These are phyloP conservation scores for Colletotrichum phormii DNA, from an alignment of 2,329 filamentous ascomycete species.

Conservation along the genomic window DNA sequence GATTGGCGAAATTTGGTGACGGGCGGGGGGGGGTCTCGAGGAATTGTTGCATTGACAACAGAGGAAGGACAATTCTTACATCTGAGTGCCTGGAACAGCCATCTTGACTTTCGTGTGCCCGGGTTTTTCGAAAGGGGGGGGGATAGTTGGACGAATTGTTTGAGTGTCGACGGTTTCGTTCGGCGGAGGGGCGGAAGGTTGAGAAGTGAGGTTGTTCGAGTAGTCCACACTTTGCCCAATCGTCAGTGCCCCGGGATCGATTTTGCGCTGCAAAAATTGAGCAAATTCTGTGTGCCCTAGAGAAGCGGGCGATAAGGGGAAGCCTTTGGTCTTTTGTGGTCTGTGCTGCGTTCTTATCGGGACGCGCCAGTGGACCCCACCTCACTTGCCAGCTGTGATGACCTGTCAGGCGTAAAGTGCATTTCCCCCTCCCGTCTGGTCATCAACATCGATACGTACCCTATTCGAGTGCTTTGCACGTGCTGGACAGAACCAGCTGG, in stretches of 20 bases:
- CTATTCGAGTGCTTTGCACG: background rate
- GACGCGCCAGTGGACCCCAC: background rate
- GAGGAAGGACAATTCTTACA: slow-evolving; percentile 59
- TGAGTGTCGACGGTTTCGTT: slow-evolving; percentile 49
- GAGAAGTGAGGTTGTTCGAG: slow-evolving; percentile 33
- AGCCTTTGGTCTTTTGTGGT: slow-evolving; percentile 7
- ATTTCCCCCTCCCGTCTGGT: background rate
- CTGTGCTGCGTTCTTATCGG: slow-evolving; percentile 21
- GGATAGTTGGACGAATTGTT: slow-evolving; percentile 46
- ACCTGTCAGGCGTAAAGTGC: background rate
- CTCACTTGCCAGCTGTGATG: slow-evolving; percentile 12
- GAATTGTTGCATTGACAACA: background rate
- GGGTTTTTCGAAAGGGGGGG: slow-evolving; percentile 32
- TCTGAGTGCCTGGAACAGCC: slow-evolving; percentile 71
- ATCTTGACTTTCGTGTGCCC: slow-evolving; percentile 59
- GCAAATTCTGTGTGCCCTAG: slow-evolving; percentile 18
- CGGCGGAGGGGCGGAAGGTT: slow-evolving; percentile 40
- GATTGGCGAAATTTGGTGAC: slow-evolving; percentile 20
- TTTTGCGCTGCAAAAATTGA: slow-evolving; percentile 13
- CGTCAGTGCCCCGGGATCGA: slow-evolving; percentile 9
- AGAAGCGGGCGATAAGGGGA: slow-evolving; percentile 7
- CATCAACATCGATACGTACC: background rate
- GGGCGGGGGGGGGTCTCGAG: background rate
- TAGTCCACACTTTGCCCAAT: slow-evolving; percentile 12
- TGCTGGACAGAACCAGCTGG: background rate